Evolutionary conservation across 2,329 filamentous ascomycete genomes (phyloP).

Genomic region (Fusarium pininemorale): DNA sequence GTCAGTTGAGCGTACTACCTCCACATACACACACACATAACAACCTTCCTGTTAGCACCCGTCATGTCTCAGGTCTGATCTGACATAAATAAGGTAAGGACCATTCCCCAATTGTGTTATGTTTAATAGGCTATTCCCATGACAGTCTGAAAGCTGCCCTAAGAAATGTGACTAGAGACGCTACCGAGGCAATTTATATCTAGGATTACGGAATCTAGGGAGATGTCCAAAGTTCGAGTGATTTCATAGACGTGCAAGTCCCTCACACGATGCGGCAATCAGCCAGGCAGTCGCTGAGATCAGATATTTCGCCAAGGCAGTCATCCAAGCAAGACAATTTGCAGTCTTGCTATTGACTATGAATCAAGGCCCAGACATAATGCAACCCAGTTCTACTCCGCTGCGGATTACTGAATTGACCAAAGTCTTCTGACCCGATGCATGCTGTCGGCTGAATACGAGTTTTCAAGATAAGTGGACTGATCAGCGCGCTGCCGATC

Average conservation of each 20-base stretch:
- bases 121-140: background rate
- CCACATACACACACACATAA: background rate
- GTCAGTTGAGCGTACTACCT: background rate
- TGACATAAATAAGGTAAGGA: background rate
- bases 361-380: fast-evolving
- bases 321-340: background rate
- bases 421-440: background rate
- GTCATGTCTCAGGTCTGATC: background rate
- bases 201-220: fast-evolving
- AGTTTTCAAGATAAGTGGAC: background rate
- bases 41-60: background rate
- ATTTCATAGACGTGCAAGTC: background rate
- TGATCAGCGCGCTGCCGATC: background rate
- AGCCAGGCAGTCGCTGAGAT: no score
- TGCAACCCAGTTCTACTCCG: background rate
- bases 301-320: background rate
- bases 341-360: background rate
- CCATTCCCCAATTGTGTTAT: background rate
- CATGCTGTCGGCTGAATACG: background rate
- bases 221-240: background rate
- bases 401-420: background rate
- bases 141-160: fast-evolving
- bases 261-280: no score
- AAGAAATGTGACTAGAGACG: fast-evolving
- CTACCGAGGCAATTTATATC: background rate